Conservation (phyloP, 306 rosid genomes). For the Erythrophleum fordii region DNA sequence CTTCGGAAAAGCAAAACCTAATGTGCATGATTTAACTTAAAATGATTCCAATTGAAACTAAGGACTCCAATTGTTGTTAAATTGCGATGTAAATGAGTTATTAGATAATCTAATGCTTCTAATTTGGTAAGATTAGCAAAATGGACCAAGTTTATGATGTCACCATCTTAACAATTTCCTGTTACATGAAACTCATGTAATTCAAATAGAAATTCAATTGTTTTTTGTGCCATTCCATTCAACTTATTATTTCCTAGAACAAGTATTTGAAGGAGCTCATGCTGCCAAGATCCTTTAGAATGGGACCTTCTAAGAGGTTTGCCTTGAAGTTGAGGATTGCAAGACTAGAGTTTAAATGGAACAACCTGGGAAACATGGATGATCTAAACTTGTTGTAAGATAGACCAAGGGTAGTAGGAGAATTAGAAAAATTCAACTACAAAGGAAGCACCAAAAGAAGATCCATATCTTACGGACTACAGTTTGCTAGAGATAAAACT, state of each 20-base stretch:
- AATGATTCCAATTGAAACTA: no score
- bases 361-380: background rate
- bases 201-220: background rate
- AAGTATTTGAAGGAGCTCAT: background rate
- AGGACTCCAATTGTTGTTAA: no score
- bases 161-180: background rate
- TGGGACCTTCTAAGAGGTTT: background rate
- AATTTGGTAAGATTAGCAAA: constrained; percentile 5
- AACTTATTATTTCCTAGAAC: background rate
- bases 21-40: no score
- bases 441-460: no score
- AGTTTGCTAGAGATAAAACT: no score
- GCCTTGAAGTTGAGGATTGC: background rate
- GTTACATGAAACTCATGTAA: background rate
- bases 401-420: no score
- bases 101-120: no score
- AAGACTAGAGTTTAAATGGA: background rate
- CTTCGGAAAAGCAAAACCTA: no score
- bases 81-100: no score
- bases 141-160: background rate
- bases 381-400: background rate
- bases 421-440: no score
- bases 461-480: no score
- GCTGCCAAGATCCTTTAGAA: background rate
- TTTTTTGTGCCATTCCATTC: background rate